These are phyloP conservation scores for Fonsecaea monophora DNA, from an alignment of 2,329 filamentous ascomycete species.

Conservation along the genomic window DNA sequence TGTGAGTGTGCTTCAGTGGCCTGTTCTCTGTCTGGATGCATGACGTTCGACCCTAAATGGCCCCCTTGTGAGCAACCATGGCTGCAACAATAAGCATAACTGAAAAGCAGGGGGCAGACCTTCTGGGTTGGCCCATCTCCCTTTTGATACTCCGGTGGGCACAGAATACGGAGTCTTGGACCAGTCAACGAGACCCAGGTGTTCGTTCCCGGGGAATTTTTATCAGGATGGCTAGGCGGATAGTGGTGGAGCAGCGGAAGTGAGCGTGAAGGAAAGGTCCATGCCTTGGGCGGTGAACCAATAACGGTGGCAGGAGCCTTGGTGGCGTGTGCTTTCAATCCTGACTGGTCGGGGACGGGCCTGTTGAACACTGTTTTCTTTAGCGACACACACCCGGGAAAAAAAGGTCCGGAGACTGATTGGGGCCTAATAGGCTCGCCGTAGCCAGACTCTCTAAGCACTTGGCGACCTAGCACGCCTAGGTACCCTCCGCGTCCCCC, in stretches of 20 bases:
- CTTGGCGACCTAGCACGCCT: neutral
- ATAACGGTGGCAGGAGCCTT: neutral
- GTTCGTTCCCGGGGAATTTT: slow-evolving; percentile 25
- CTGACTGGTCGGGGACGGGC: slow-evolving; percentile 11
- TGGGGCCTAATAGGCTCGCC: neutral
- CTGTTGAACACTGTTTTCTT: slow-evolving; percentile 10
- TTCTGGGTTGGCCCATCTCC: neutral
- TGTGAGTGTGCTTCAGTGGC: neutral
- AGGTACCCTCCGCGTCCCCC: slow-evolving; percentile 1
- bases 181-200: slow-evolving; percentile 11
- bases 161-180: neutral
- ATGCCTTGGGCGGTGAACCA: neutral
- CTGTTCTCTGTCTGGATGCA: neutral
- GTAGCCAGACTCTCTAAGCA: neutral
- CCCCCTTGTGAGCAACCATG: neutral
- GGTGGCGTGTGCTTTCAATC: slow-evolving; percentile 12
- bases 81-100: slow-evolving; percentile 1
- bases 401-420: slow-evolving; percentile 10
- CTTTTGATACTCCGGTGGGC: slow-evolving; percentile 3
- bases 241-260: slow-evolving; percentile 7
- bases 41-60: neutral
- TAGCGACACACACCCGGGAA: slow-evolving; percentile 1
- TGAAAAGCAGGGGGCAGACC: neutral
- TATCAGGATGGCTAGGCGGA: slow-evolving; percentile 18
- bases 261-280: slow-evolving; percentile 5